Base-by-base conservation (phyloP, 129 eudicot species). In the Flaveria sonorensis region DNA sequence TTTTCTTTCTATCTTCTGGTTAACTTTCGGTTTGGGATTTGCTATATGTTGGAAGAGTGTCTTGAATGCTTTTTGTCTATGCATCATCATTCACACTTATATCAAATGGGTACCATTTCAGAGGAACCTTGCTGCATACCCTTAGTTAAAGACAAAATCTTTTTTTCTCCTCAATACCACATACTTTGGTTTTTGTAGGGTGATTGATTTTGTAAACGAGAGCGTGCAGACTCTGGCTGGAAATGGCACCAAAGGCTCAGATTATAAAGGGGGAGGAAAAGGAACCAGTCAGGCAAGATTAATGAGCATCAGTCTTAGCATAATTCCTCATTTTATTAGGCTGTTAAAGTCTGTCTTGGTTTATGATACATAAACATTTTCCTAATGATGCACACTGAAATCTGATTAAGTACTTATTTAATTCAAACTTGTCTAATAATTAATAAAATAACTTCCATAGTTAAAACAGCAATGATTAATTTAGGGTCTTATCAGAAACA, bases 211-310 rank as follows among this genome's bases (percentile, higher is more conserved):
- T 85, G 98, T 94, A 9, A 79, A 91, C 43, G 98, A 94, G 86
- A 83, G 47, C 43, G 98, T 94, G 65, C 81, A 72, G 66, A 94
- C 98, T 45, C 86, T 91, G 59, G 98, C 98, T 77, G 98, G 98
- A 78, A 94, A 94, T 81, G 98, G 98, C 69, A 91, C 93, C 53
- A 94, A 94, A 81, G 98, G 98, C 72, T 91, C 97, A 65, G 98
- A 94, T 74, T 94, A 94, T 78, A 84, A 77, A 80, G 98, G 98
- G 19, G 98, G 98, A 68, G 84, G 92, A 79, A 83, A 71, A 70
- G 98, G 98, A 81, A 72, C 77, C 36, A 46, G 85, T 43, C 98
- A 94, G 97, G 98, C 78, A 91, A 79, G 97, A 72, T 60, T 76
- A 6, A 47, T 10, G 62, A 63, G n/a, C 61, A 16, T 60, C 21